Evolutionary conservation across 495 filamentous ascomycete species (phyloP), one percentile per base, ranked within the genome.

Genomic region (Baudoinia panamericana): DNA sequence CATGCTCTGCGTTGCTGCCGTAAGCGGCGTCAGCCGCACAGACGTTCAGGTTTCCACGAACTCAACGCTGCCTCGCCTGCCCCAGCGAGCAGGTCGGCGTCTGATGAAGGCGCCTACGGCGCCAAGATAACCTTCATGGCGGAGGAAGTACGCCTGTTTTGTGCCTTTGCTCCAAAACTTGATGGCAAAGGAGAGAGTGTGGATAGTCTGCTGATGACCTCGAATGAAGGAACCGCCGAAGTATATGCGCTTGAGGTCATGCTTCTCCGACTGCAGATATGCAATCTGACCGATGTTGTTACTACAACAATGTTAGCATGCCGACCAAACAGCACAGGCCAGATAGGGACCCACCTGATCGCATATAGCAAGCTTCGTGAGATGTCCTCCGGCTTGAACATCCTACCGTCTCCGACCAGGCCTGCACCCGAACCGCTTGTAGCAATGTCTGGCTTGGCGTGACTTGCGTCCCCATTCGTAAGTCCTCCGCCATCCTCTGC

Each of bases 211-310:
- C 9, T 76, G 75, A 59, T 97, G 90, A 30, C 90, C 88, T 11
- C 92, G 80, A 56, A 97, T 97, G 60, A 96, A 97, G 7, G 80
- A 86, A 23, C 90, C 90, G 10, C 90, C 90, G 54, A 97, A 97
- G 61, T 97, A 97, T 40, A 97, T 96, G 56, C 86, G 78, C 37
- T 82, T 80, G 15, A 95, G 69, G 33, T 73, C 68, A 58, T 97
- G 86, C 54, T 93, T 90, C 52, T 93, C 84, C 22, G 83, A 87
- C 53, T 94, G 86, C 17, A 97, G 67, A 58, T 92, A 95, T 26
- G 90, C 84, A 46, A 97, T 93, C 66, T 97, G 90, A 10, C 90
- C 90, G 39, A 97, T 95, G 61, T 97, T 97, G 62, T 97, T 96
- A 59, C 84, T 79, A 46, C 18, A 16, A 31, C 22, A 20, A 16